Evolutionary conservation across 2,329 filamentous ascomycete genomes (phyloP), one percentile per base, ranked within the genome.

Genomic region (Ilyonectria robusta): DNA sequence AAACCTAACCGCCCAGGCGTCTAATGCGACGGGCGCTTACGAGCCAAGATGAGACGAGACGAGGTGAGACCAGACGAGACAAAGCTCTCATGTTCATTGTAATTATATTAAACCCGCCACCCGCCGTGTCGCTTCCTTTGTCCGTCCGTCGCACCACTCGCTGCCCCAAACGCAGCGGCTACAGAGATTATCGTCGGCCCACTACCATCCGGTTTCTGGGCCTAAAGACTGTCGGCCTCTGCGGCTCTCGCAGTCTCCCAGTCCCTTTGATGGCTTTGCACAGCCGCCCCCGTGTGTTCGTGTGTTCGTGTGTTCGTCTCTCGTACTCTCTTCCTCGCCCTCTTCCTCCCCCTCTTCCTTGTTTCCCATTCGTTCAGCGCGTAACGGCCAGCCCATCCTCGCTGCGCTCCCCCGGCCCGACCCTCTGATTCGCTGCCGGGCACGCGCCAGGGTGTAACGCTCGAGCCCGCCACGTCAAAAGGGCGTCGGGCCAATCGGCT

Each of bases 141-240:
- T 48, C 58, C 29, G 53, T n/a, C 62, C 55, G 57, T 68, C 72
- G 71, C 70, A 75, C 66, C 66, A 72, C 70, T 50, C 51, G 48
- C 50, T 51, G 26, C 37, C 67, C 62, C 59, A 55, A 29, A 56
- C 37, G 54, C 58, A 58, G 74, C 75, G 75, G 72, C 63, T 76
- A 75, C 64, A 62, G 71, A 76, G 58, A 77, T 76, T 71, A 65
- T 65, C 46, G 62, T 71, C 69, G 67, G 65, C 65, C 68, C 69
- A 74, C 68, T 53, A 40, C 46, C 54, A 62, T 60, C 56, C 55
- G 65, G 59, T 59, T 65, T 65, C 53, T 65, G 54, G 50, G 8
- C 29, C 50, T 42, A 21, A 21, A 53, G 56, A 13, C 55, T 46
- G 26, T 55, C 51, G 8, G 46, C 50, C 26, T 64, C 56, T 70